These are phyloP conservation scores for Ramaria rubella DNA, from an alignment of 768 basidiomycete species.

Conservation along the genomic window DNA sequence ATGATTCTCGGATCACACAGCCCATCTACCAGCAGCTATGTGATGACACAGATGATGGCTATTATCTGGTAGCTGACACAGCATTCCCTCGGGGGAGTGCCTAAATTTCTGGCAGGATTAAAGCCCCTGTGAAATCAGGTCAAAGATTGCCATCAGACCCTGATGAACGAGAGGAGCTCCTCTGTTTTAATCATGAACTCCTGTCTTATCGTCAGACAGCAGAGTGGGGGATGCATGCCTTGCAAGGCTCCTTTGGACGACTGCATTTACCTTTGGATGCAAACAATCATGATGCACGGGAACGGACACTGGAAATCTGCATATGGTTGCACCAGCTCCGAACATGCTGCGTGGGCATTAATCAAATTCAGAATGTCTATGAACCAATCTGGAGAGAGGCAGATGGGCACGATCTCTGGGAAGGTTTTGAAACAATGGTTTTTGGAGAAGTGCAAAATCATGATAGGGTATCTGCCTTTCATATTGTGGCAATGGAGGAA, in stretches of 20 bases:
- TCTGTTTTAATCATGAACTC: slow-evolving; percentile 32
- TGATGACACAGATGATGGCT: slow-evolving; percentile 32
- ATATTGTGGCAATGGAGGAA: slow-evolving; percentile 23
- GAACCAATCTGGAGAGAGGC: slow-evolving; percentile 30
- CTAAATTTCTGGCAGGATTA: slow-evolving; percentile 29
- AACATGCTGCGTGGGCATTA: no score
- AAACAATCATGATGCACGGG: slow-evolving; percentile 18
- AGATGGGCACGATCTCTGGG: slow-evolving; percentile 35
- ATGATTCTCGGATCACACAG: slow-evolving; percentile 36
- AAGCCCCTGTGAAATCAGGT: slow-evolving; percentile 33
- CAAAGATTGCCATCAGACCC: slow-evolving; percentile 12
- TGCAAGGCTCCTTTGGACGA: slow-evolving; percentile 42
- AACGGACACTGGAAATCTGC: slow-evolving; percentile 32
- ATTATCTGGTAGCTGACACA: slow-evolving; percentile 39
- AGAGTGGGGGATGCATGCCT: slow-evolving; percentile 43
- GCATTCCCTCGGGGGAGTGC: slow-evolving; percentile 36
- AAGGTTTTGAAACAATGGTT: slow-evolving; percentile 11
- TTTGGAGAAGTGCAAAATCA: slow-evolving; percentile 9
- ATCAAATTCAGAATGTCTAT: slow-evolving; percentile 39
- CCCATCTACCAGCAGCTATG: slow-evolving; percentile 33
- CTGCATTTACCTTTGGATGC: no score
- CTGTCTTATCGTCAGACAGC: slow-evolving; percentile 42
- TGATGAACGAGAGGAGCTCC: slow-evolving; percentile 17
- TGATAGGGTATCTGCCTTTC: slow-evolving; percentile 32
- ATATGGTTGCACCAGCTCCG: slow-evolving; percentile 20